Percentiles rank a stretch among this genome's conserved stretches.
Conservation (phyloP, 495 filamentous ascomycete genomes). For the Neurospora hispaniola region DNA sequence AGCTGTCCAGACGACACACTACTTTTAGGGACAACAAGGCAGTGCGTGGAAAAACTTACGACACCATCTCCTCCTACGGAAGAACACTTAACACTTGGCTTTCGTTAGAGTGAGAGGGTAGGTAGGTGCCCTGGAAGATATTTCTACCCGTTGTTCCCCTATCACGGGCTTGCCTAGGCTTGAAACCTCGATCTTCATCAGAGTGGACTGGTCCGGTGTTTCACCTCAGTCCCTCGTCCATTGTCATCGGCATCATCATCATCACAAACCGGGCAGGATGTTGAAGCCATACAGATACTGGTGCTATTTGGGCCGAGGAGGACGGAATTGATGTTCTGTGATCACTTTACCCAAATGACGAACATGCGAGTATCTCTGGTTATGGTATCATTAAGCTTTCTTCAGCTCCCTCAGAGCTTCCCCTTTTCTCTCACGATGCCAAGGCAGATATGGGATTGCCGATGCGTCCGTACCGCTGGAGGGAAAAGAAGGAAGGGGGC, state of each 20-base stretch:
- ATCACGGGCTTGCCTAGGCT: neutral
- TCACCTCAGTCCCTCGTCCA: neutral
- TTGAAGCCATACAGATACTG: too few relatives aligned
- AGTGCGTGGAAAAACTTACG: neutral
- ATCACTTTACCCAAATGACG: too few relatives aligned
- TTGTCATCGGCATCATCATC: neutral
- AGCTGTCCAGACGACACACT: neutral
- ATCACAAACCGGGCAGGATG: too few relatives aligned
- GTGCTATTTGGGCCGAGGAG: too few relatives aligned
- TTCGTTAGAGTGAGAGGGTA: neutral
- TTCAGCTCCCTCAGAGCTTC: neutral
- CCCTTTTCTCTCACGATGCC: neutral
- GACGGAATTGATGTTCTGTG: too few relatives aligned
- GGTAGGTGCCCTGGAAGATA: neutral
- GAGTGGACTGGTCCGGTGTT: neutral
- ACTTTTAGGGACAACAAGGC: neutral
- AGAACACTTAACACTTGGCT: neutral
- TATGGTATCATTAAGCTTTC: neutral
- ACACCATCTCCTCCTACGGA: neutral
- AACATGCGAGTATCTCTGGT: too few relatives aligned
- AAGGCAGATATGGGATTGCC: neutral
- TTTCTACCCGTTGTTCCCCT: neutral
- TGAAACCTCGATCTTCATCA: neutral
- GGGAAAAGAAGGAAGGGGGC: neutral
- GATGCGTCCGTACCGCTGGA: neutral